phyloP scores from a whole-genome alignment of 2,329 filamentous ascomycete genomes.

The Tolypocladium guangdongense region DNA sequence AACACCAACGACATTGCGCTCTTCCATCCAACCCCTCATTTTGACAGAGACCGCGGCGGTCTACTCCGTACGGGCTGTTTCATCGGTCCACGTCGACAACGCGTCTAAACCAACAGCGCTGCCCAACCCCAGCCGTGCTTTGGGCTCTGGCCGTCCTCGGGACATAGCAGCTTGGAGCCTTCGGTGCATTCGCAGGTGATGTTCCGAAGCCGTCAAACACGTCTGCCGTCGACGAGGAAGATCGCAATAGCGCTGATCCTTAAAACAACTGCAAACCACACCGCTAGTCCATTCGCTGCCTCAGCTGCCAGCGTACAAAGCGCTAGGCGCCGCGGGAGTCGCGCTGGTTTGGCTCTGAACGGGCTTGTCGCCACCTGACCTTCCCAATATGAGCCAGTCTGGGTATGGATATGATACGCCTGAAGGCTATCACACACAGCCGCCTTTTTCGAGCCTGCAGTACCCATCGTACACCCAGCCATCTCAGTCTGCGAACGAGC shows the following conservation, averaged over 20 bases:
- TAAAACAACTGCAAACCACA: neutral
- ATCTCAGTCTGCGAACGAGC: conserved; percentile 2
- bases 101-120: neutral
- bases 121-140: neutral
- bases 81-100: neutral
- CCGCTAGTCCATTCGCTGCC: neutral
- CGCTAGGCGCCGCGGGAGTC: neutral
- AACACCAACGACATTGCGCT: neutral
- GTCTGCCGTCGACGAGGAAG: neutral
- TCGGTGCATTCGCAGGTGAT: neutral
- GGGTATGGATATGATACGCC: conserved; percentile 14
- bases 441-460: conserved; percentile 9
- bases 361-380: neutral
- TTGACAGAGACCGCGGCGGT: neutral
- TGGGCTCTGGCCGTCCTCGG: neutral
- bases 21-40: neutral
- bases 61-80: neutral
- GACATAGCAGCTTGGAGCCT: neutral
- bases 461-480: conserved; percentile 6
- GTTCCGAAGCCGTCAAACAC: neutral
- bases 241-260: neutral
- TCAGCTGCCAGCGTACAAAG: neutral
- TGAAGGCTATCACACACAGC: conserved; percentile 11
- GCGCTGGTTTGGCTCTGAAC: neutral
- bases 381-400: conserved; percentile 17